phyloP scores from a whole-genome alignment of 106 monocot species.

The Phalaenopsis aphrodite region DNA sequence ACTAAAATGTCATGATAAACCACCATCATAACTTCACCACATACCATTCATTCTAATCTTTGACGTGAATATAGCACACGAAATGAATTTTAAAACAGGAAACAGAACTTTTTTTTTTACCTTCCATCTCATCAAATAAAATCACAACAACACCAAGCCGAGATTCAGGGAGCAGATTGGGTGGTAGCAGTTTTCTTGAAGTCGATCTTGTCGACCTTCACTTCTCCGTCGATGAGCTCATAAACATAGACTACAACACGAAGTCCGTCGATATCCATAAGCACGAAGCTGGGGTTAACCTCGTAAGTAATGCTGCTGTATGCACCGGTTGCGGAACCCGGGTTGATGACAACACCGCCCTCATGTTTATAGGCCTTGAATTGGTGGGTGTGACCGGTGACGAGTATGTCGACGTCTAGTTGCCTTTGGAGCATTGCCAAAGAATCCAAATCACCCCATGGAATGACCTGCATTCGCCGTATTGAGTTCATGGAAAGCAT shows the following conservation, averaged over 20 bases:
- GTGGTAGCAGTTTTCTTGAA: slow-evolving; percentile 76
- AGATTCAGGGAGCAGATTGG: slow-evolving; percentile 5
- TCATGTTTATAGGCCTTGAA: slow-evolving; percentile 99
- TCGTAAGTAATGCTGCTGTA: slow-evolving; percentile 90
- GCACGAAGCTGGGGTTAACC: slow-evolving; percentile 92
- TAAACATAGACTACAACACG: slow-evolving; percentile 94
- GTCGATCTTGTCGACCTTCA: slow-evolving; percentile 95
- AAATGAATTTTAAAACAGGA: not conserved
- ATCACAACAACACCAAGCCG: not conserved
- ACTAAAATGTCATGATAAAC: too few species aligned
- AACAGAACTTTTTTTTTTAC: not conserved
- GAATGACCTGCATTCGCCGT: slow-evolving; percentile 42
- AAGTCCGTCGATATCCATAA: slow-evolving; percentile 90
- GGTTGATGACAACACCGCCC: slow-evolving; percentile 94
- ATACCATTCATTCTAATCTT: too few species aligned
- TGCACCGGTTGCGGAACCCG: slow-evolving; percentile 93
- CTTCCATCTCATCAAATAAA: too few species aligned
- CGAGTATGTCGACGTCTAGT: slow-evolving; percentile 87
- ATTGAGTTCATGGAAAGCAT: not conserved
- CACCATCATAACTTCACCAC: too few species aligned
- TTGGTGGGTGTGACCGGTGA: slow-evolving; percentile 88
- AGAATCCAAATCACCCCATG: slow-evolving; percentile 91
- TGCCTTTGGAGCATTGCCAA: slow-evolving; percentile 92
- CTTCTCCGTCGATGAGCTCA: slow-evolving; percentile 91
- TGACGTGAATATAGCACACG: too few species aligned